phyloP scores from a whole-genome alignment of 177 flowering plant genomes.

The Vitis hybrid region DNA sequence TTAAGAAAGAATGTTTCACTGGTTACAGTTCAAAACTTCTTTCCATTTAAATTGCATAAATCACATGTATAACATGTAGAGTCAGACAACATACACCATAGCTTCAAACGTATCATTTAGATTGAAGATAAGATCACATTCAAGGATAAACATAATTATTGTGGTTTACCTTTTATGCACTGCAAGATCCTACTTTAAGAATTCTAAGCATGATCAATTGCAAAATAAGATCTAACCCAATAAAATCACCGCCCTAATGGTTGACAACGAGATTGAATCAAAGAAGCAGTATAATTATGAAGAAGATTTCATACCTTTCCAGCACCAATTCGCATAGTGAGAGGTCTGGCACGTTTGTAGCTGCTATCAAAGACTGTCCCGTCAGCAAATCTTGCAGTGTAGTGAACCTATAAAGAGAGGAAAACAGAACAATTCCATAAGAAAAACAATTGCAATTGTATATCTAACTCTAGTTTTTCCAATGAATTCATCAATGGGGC shows the following conservation, averaged over 20 bases:
- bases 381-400: constrained; percentile 93
- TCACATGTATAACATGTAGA: background rate
- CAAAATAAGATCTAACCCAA: no score
- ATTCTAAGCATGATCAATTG: background rate
- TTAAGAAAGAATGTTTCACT: no score
- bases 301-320: constrained; percentile 56
- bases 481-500: no score
- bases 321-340: constrained; percentile 85
- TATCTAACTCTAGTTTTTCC: background rate
- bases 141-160: background rate
- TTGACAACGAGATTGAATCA: background rate
- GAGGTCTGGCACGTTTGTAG: constrained; percentile 80
- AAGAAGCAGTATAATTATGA: background rate
- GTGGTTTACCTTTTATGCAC: background rate
- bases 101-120: background rate
- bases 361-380: constrained; percentile 86
- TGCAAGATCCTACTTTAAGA: background rate
- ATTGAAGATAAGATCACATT: background rate
- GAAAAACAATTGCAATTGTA: background rate
- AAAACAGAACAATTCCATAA: background rate
- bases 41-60: no score
- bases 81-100: background rate
- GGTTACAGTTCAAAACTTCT: no score
- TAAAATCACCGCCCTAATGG: background rate
- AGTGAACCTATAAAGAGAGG: constrained; percentile 56